Percentiles rank a stretch among this genome's conserved stretches.
These are phyloP conservation scores for Spiromastix sp. DNA, from an alignment of 2,329 filamentous ascomycete species.

Conservation along the genomic window DNA sequence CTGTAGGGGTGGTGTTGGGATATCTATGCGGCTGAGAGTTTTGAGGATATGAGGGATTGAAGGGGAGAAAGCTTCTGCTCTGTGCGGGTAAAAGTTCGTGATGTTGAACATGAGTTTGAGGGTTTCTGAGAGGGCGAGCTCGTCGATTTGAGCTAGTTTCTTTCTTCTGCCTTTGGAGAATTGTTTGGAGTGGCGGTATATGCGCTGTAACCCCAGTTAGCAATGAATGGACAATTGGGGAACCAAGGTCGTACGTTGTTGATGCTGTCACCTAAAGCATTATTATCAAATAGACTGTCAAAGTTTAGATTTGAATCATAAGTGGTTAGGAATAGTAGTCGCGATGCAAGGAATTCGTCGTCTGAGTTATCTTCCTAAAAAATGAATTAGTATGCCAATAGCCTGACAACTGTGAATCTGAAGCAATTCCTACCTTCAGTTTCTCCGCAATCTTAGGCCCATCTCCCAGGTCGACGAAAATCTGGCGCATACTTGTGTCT, in stretches of 20 bases:
- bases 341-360: slow-evolving; percentile 75
- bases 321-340: slow-evolving; percentile 69
- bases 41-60: slow-evolving; percentile 60
- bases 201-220: slow-evolving; percentile 36
- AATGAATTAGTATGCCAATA: neutral
- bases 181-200: slow-evolving; percentile 57
- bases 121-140: slow-evolving; percentile 73
- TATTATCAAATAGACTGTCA: slow-evolving; percentile 51
- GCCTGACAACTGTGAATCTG: neutral
- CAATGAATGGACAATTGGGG: neutral
- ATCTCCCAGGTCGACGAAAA: slow-evolving; percentile 61
- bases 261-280: slow-evolving; percentile 58
- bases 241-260: slow-evolving; percentile 33
- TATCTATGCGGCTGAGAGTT: slow-evolving; percentile 53
- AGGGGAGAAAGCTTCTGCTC: slow-evolving; percentile 51
- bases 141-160: slow-evolving; percentile 44
- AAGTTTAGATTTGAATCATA: slow-evolving; percentile 65
- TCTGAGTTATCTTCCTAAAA: slow-evolving; percentile 57
- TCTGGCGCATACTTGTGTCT: slow-evolving; percentile 55
- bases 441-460: slow-evolving; percentile 57
- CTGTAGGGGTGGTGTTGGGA: slow-evolving; percentile 58
- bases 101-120: slow-evolving; percentile 86
- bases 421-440: slow-evolving; percentile 43
- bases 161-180: slow-evolving; percentile 34
- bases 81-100: slow-evolving; percentile 59